Evolutionary conservation across 495 filamentous ascomycete species (phyloP), one percentile per base, ranked within the genome.

Genomic region (Cercophora samala): DNA sequence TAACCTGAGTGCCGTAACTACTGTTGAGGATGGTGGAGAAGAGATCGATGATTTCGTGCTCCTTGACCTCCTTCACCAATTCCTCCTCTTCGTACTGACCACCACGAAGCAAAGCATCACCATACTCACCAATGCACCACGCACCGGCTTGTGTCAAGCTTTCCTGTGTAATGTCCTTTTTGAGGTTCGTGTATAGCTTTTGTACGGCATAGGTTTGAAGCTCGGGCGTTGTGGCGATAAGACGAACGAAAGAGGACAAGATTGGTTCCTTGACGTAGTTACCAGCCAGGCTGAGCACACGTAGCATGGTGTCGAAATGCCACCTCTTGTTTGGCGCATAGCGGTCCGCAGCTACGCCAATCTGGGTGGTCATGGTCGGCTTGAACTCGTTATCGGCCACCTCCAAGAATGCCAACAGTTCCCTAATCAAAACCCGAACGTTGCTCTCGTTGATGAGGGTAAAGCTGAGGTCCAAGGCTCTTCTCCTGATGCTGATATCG

Each of bases 81-180:
- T 97, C 95, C 73, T 96, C 95, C 73, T 97, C 93, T 76, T 98
- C 94, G 68, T 97, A 97, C 73, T 93, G 89, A 19, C 96, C 94
- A 26, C 93, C 93, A 63, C 86, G 85, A 18, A 99, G 84, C 17
- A 99, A 82, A 4, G 90, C 86, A 76, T 98, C 95, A 42, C 93
- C 93, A 76, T 93, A 99, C 82, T 99, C 95, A 70, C 95, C 95
- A 78, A 99, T 97, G 15, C 93, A 93, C 95, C 95, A 99, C n/a
- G 95, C 89, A 32, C 91, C 96, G 23, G 95, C 93, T 29, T 97
- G 84, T 13, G 91, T 97, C 64, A 99, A 82, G 69, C 92, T 94
- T 76, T 99, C 96, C 74, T 98, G 96, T 13, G 93, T 96, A 70
- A 98, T 97, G 69, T 98, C 95, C 51, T 94, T 93, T 81, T 94